phyloP scores from a whole-genome alignment of 352 stramenopile species.

The Pythium dissimile region DNA sequence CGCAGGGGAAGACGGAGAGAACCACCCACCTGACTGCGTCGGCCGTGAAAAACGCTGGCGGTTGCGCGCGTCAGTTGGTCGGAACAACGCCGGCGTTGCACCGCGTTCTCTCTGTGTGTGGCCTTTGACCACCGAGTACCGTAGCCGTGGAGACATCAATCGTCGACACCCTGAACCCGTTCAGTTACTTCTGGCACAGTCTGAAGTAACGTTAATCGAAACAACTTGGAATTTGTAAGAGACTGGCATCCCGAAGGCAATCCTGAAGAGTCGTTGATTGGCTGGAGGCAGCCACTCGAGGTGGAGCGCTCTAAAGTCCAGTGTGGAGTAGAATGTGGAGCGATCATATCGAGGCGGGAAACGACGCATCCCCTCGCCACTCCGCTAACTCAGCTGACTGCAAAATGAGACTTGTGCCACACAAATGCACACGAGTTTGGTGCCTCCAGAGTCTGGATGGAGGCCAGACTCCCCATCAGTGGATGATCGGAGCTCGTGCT shows the following conservation, averaged over 20 bases:
- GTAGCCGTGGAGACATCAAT: constrained; percentile 26
- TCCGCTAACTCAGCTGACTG: not conserved
- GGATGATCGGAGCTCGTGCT: too few species aligned
- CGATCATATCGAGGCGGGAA: constrained; percentile 15
- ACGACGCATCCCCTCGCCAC: not conserved
- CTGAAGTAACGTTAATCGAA: constrained; percentile 17
- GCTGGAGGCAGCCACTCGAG: constrained; percentile 4
- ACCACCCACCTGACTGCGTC: too few species aligned
- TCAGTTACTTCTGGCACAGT: constrained; percentile 19
- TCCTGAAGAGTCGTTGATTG: constrained; percentile 33
- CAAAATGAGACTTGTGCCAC: too few species aligned
- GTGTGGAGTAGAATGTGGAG: constrained; percentile 9
- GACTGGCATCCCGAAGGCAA: not conserved
- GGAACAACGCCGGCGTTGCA: not conserved
- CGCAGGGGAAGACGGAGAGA: too few species aligned
- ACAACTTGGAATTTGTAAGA: constrained; percentile 16
- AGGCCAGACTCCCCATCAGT: too few species aligned
- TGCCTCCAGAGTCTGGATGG: too few species aligned
- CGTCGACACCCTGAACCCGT: constrained; percentile 24
- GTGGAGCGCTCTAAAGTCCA: not conserved
- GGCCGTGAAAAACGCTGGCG: too few species aligned
- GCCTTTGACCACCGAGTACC: constrained; percentile 34
- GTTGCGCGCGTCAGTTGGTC: too few species aligned
- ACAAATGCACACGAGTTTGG: too few species aligned
- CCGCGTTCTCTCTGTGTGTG: constrained; percentile 23